Evolutionary conservation across 768 basidiomycete genomes (phyloP).

Genomic region (Lactarius tabidus): DNA sequence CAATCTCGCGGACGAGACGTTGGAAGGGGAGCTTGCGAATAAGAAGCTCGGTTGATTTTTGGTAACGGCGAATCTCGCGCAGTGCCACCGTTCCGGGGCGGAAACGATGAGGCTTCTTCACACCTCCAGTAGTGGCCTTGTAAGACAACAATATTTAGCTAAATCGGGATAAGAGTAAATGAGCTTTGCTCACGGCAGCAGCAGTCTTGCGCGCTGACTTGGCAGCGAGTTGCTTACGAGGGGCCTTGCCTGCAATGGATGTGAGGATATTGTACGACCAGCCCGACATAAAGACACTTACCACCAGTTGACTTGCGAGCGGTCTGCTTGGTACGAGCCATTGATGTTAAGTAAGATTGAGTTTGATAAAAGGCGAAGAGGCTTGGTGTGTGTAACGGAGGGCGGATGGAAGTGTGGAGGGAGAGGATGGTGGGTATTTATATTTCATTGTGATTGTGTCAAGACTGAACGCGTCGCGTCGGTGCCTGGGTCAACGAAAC

Average conservation of each 20-base stretch:
- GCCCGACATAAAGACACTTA: slow-evolving; percentile 29
- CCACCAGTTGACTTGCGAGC: slow-evolving; percentile 77
- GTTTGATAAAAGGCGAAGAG: not conserved
- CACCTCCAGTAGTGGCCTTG: slow-evolving; percentile 51
- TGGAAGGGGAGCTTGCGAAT: slow-evolving; percentile 59
- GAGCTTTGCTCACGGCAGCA: slow-evolving; percentile 33
- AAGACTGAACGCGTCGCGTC: slow-evolving; percentile 8
- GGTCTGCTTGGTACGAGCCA: slow-evolving; percentile 76
- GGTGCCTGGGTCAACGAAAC: slow-evolving; percentile 26
- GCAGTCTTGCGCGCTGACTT: slow-evolving; percentile 63
- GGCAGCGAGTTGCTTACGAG: slow-evolving; percentile 68
- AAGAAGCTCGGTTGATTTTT: slow-evolving; percentile 40
- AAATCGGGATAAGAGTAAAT: not conserved
- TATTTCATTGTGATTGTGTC: not conserved
- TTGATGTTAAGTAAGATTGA: slow-evolving; percentile 30
- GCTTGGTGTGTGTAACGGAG: slow-evolving; percentile 2
- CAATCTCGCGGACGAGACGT: slow-evolving; percentile 60
- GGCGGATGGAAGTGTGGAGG: not conserved
- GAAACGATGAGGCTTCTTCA: slow-evolving; percentile 54
- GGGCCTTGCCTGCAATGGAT: slow-evolving; percentile 46
- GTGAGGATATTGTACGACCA: not conserved
- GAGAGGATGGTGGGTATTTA: slow-evolving; percentile 1
- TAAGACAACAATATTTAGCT: not conserved
- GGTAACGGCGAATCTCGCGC: slow-evolving; percentile 40
- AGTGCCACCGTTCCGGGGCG: slow-evolving; percentile 38